These are phyloP conservation scores for Pleurotus pulmonarius DNA, from an alignment of 768 basidiomycete genomes.

Conservation along the genomic window DNA sequence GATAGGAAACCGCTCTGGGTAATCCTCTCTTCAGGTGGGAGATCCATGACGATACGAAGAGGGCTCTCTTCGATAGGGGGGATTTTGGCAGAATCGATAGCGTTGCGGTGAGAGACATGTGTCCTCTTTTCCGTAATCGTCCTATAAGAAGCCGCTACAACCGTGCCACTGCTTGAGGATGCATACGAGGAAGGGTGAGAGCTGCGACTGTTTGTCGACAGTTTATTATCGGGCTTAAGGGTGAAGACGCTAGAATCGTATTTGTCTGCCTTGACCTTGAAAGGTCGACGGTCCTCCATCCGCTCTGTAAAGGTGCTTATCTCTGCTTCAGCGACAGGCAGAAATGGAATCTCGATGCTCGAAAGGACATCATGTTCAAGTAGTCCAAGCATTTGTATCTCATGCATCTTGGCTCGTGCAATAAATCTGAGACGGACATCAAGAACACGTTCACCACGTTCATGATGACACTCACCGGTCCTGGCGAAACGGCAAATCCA, in stretches of 20 bases:
- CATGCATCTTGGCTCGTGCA: constrained; percentile 94
- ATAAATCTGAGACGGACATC: constrained; percentile 59
- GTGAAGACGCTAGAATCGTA: constrained; percentile 74
- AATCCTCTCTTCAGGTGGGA: constrained; percentile 41
- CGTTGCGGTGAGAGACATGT: constrained; percentile 40
- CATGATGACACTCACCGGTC: constrained; percentile 52
- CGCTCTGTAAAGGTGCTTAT: constrained; percentile 29
- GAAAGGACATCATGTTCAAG: constrained; percentile 89
- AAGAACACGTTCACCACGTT: background rate
- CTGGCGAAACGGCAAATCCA: constrained; percentile 76
- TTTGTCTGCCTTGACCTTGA: constrained; percentile 60
- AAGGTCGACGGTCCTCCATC: constrained; percentile 30
- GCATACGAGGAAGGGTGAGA: constrained; percentile 40
- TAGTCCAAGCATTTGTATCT: constrained; percentile 92
- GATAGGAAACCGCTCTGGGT: constrained; percentile 25
- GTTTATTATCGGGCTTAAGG: constrained; percentile 35
- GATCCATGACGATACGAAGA: constrained; percentile 39
- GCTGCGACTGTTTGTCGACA: constrained; percentile 25
- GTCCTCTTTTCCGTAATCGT: constrained; percentile 38
- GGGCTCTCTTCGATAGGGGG: constrained; percentile 74
- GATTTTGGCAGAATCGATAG: constrained; percentile 41
- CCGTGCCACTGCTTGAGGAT: constrained; percentile 35
- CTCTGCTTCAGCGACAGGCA: constrained; percentile 41
- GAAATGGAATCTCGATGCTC: constrained; percentile 82
- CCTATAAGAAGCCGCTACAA: constrained; percentile 30